Conservation (phyloP, 2,329 filamentous ascomycete genomes). For the Monosporascus sp. region DNA sequence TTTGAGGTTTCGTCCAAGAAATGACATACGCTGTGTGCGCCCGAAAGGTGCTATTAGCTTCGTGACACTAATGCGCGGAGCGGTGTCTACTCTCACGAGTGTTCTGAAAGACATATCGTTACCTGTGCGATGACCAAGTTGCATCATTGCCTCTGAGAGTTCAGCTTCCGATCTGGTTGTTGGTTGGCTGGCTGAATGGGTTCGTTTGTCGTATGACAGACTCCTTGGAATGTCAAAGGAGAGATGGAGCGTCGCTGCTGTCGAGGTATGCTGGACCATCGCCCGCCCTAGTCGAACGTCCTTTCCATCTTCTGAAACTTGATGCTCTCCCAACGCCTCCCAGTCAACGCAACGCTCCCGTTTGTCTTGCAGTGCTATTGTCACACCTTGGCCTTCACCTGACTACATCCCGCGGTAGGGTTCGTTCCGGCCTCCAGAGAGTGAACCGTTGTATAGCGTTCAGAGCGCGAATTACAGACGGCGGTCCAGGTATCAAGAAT, state of each 20-base stretch:
- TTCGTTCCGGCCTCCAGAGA: too few species aligned
- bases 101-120: neutral
- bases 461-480: too few species aligned
- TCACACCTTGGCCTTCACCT: neutral
- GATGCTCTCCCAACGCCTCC: neutral
- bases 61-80: neutral
- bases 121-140: neutral
- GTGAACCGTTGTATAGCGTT: too few species aligned
- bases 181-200: neutral
- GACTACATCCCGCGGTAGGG: neutral
- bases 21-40: neutral
- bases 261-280: neutral
- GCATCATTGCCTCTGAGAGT: neutral
- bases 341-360: neutral
- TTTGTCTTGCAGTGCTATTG: neutral
- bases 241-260: neutral
- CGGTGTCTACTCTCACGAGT: neutral
- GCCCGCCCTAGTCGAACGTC: neutral
- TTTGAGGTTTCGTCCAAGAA: neutral
- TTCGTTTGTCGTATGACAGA: neutral
- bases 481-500: too few species aligned
- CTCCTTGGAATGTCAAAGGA: neutral
- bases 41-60: neutral
- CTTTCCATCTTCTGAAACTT: neutral
- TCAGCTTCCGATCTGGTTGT: neutral